These are phyloP conservation scores for Austroboletus rostrupii DNA, from an alignment of 1,284 basidiomycete genomes.

Conservation along the genomic window DNA sequence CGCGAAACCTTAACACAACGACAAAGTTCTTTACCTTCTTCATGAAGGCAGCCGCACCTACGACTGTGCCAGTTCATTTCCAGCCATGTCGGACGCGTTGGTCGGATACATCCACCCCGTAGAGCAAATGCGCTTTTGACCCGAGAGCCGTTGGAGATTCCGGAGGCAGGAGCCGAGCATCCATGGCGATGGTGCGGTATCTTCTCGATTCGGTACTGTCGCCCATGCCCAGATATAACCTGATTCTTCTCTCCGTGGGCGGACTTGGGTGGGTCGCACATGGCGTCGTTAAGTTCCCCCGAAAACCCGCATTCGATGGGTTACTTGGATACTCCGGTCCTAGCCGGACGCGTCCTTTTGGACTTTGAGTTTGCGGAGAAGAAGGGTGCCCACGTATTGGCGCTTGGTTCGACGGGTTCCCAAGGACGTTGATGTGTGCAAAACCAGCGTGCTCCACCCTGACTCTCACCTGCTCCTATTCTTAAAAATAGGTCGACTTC, in stretches of 20 bases:
- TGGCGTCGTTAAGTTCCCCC: constrained; percentile 21
- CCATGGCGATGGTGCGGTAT: constrained; percentile 44
- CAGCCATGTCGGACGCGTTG: constrained; percentile 52
- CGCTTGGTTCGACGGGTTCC: constrained; percentile 32
- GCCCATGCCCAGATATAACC: constrained; percentile 31
- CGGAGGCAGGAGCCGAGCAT: constrained; percentile 57
- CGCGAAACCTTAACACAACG: constrained; percentile 26
- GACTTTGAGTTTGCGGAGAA: constrained; percentile 21
- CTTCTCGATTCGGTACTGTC: constrained; percentile 19
- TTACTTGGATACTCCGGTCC: constrained; percentile 11
- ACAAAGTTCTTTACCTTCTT: too few relatives aligned
- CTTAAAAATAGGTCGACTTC: constrained; percentile 21
- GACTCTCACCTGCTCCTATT: too few relatives aligned
- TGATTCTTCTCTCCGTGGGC: constrained; percentile 47
- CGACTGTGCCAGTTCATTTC: constrained; percentile 38
- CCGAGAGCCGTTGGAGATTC: constrained; percentile 58
- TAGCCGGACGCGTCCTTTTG: constrained; percentile 12
- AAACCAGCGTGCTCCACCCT: too few relatives aligned
- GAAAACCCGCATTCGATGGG: constrained; percentile 16
- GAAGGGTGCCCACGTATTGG: constrained; percentile 5
- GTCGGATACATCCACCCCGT: constrained; percentile 52
- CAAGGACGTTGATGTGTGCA: too few relatives aligned
- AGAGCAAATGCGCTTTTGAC: constrained; percentile 37
- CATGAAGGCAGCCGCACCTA: constrained; percentile 29
- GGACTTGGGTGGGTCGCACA: constrained; percentile 36